Conservation (phyloP, 352 stramenopile species). For the Phytophthora vignae region DNA sequence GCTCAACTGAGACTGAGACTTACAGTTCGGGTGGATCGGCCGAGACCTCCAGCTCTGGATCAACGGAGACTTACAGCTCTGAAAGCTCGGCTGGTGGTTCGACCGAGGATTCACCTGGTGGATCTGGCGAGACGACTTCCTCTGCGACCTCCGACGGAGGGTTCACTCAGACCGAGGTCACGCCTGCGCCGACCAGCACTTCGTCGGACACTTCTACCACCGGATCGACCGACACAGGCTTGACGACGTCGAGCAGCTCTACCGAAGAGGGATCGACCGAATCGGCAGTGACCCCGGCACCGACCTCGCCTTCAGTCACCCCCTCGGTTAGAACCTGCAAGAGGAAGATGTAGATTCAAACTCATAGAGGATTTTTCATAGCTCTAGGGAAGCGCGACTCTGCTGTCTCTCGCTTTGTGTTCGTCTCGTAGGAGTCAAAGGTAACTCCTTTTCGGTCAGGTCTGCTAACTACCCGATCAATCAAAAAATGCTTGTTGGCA, state of each 20-base stretch:
- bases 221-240: not conserved
- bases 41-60: not conserved
- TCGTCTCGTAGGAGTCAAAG: slow-evolving; percentile 21
- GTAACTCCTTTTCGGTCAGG: slow-evolving; percentile 19
- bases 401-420: slow-evolving; percentile 16
- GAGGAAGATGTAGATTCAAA: slow-evolving; percentile 28
- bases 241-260: not conserved
- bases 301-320: slow-evolving; percentile 4
- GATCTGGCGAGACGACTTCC: not conserved
- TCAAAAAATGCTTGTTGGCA: slow-evolving; percentile 6
- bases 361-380: slow-evolving; percentile 17
- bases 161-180: slow-evolving; percentile 1
- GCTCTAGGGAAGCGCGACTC: slow-evolving; percentile 13
- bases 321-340: slow-evolving; percentile 11
- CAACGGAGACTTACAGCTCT: not conserved
- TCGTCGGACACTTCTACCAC: not conserved
- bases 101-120: not conserved
- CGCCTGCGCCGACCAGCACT: slow-evolving; percentile 1
- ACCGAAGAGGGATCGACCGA: not conserved
- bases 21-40: not conserved
- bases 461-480: slow-evolving; percentile 21
- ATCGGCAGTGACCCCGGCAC: not conserved
- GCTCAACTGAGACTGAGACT: not conserved
- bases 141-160: not conserved
- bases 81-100: not conserved